Evolutionary conservation across 192 early-diverging fungal genomes (phyloP).

Genomic region (Spinellus fusiger): DNA sequence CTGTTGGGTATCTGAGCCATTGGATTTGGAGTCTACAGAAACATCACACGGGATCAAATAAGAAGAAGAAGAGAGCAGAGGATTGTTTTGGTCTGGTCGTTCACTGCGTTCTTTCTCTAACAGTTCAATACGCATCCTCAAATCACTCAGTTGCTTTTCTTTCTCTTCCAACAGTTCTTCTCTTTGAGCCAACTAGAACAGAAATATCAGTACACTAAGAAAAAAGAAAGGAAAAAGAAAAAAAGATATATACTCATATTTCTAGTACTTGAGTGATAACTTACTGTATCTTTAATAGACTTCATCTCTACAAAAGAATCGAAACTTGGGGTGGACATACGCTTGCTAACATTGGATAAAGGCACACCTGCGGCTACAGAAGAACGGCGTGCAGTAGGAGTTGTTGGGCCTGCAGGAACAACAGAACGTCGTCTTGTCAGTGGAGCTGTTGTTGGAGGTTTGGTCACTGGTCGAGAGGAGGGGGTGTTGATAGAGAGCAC

Average conservation of each 20-base stretch:
- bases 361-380: not conserved
- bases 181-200: not conserved
- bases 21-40: not conserved
- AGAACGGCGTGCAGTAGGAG: not conserved
- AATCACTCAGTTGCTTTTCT: not conserved
- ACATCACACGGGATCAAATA: not conserved
- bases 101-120: constrained; percentile 1
- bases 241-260: too few relatives aligned
- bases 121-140: not conserved
- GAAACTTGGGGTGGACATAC: not conserved
- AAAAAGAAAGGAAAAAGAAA: too few relatives aligned
- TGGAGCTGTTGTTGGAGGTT: not conserved
- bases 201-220: too few relatives aligned
- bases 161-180: not conserved
- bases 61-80: constrained; percentile 2
- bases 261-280: too few relatives aligned
- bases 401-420: not conserved
- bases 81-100: not conserved
- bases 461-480: not conserved
- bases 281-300: not conserved
- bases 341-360: not conserved
- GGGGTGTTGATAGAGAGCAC: not conserved
- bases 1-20: not conserved
- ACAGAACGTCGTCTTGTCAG: not conserved
- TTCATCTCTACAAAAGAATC: not conserved